Conservation (phyloP, 2,329 filamentous ascomycete genomes). For the Botryotinia narcissicola region DNA sequence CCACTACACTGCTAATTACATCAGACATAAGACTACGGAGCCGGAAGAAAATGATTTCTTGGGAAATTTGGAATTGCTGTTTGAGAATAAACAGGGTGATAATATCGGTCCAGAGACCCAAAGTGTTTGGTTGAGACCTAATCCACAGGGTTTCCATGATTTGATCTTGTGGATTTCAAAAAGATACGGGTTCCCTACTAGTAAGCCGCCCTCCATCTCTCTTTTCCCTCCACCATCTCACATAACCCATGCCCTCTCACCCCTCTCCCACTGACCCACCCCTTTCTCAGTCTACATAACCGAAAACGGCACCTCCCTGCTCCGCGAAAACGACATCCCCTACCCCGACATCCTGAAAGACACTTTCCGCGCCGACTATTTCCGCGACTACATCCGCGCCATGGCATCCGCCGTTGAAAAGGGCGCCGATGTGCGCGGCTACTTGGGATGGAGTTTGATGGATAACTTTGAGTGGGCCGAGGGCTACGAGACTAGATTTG, state of each 20-base stretch:
- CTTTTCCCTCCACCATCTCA: no score
- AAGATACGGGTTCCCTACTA: slow-evolving; percentile 55
- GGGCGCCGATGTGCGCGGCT: slow-evolving; percentile 74
- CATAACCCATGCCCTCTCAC: no score
- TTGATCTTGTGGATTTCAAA: slow-evolving; percentile 74
- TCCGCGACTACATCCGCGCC: slow-evolving; percentile 71
- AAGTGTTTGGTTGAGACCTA: slow-evolving; percentile 75
- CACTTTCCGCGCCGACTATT: slow-evolving; percentile 79
- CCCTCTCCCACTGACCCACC: neutral
- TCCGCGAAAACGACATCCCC: slow-evolving; percentile 75
- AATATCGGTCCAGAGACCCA: slow-evolving; percentile 80
- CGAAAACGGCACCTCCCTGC: slow-evolving; percentile 82
- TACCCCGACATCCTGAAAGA: slow-evolving; percentile 72
- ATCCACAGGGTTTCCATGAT: slow-evolving; percentile 72
- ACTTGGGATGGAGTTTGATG: slow-evolving; percentile 85
- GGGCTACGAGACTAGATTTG: slow-evolving; percentile 83
- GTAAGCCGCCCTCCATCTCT: neutral
- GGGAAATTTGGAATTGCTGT: slow-evolving; percentile 72
- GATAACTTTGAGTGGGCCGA: slow-evolving; percentile 64
- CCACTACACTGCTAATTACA: slow-evolving; percentile 87
- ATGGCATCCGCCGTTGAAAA: slow-evolving; percentile 73
- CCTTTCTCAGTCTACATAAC: slow-evolving; percentile 60
- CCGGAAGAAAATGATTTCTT: slow-evolving; percentile 65
- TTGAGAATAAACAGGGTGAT: slow-evolving; percentile 68
- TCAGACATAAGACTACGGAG: slow-evolving; percentile 65